phyloP scores from a whole-genome alignment of 768 basidiomycete genomes.

The Amyloporia xantha region DNA sequence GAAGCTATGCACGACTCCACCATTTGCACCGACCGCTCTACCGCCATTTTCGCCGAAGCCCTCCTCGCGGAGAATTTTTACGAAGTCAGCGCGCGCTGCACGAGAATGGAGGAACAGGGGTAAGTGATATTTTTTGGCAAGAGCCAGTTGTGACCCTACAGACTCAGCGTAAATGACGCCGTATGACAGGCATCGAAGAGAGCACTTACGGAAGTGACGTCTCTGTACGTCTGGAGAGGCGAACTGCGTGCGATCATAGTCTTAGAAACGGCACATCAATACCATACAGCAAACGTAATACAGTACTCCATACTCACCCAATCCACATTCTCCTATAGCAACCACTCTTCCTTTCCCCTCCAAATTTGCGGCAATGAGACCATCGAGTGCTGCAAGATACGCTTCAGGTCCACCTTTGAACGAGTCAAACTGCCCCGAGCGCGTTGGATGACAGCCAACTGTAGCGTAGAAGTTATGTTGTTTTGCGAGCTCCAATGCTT shows the following conservation, averaged over 20 bases:
- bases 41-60: slow-evolving; percentile 58
- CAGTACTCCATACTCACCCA: slow-evolving; percentile 38
- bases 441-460: slow-evolving; percentile 76
- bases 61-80: slow-evolving; percentile 55
- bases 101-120: slow-evolving; percentile 81
- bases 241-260: slow-evolving; percentile 73
- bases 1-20: slow-evolving; percentile 82
- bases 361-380: slow-evolving; percentile 42
- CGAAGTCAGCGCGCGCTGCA: slow-evolving; percentile 66
- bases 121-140: slow-evolving; percentile 66
- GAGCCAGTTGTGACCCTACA: slow-evolving; percentile 46
- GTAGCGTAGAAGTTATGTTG: slow-evolving; percentile 60
- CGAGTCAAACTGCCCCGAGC: slow-evolving; percentile 59
- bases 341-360: slow-evolving; percentile 53
- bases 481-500: slow-evolving; percentile 55
- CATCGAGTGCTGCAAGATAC: slow-evolving; percentile 55
- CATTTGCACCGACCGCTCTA: slow-evolving; percentile 44
- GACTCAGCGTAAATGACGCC: neutral
- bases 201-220: slow-evolving; percentile 51
- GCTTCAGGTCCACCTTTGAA: slow-evolving; percentile 48
- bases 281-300: neutral
- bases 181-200: neutral
- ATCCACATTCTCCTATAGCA: slow-evolving; percentile 75
- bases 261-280: slow-evolving; percentile 29
- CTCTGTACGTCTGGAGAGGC: slow-evolving; percentile 54